These are phyloP conservation scores for Xylaria acuta DNA, from an alignment of 495 filamentous ascomycete genomes.

Conservation along the genomic window DNA sequence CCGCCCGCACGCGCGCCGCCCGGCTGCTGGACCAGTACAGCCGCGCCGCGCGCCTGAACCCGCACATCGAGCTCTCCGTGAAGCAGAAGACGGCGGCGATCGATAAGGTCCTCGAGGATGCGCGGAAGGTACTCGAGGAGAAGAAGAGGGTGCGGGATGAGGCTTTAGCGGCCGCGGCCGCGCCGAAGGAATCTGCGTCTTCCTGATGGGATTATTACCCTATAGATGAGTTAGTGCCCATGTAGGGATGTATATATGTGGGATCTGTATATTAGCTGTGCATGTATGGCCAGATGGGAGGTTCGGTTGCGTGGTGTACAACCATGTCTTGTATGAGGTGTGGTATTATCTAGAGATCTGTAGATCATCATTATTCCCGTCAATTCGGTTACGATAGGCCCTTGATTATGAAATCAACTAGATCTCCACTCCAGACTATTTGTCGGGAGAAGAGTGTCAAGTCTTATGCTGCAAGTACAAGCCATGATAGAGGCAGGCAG, in stretches of 20 bases:
- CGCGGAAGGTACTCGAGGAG: not conserved
- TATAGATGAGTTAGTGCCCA: not conserved
- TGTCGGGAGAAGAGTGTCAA: not conserved
- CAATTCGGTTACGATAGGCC: not conserved
- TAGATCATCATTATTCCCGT: constrained; percentile 9
- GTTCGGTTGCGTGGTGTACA: not conserved
- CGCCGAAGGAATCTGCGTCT: not conserved
- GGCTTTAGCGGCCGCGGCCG: not conserved
- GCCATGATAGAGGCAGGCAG: not conserved
- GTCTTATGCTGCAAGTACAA: not conserved
- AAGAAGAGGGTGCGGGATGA: constrained; percentile 12
- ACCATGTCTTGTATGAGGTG: not conserved
- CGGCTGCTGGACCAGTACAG: constrained; percentile 12
- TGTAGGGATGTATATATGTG: not conserved
- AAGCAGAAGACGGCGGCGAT: constrained; percentile 32
- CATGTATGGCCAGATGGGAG: not conserved
- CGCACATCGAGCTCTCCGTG: not conserved
- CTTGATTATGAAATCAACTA: not conserved
- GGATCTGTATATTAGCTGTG: constrained; percentile 3
- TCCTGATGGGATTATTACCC: not conserved
- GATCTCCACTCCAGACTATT: no score
- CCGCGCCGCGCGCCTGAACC: constrained; percentile 15
- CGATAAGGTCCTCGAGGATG: constrained; percentile 26
- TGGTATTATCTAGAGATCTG: not conserved
- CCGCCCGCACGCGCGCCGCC: constrained; percentile 1